Evolutionary conservation across 176 grass and related monocot genomes (phyloP).

Genomic region (Hyparrhenia diplandra): DNA sequence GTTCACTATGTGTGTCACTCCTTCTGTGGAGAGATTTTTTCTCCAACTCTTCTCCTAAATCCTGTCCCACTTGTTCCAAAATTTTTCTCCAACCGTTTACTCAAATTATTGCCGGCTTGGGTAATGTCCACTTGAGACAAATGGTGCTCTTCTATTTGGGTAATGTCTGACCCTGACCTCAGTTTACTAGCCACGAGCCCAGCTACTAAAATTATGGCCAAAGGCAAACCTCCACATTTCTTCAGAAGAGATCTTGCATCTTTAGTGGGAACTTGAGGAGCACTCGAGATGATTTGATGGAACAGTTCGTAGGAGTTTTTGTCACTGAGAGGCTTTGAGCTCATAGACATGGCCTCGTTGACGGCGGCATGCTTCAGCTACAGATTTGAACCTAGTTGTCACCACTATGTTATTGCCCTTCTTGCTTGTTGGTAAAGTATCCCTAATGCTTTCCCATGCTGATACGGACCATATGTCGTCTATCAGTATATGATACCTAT

Average conservation of each 20-base stretch:
- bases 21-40: background rate
- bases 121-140: too few relatives aligned
- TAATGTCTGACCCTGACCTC: too few relatives aligned
- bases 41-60: background rate
- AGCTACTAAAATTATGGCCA: background rate
- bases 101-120: too few relatives aligned
- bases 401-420: background rate
- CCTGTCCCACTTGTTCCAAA: background rate
- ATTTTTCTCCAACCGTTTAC: too few relatives aligned
- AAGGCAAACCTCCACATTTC: background rate
- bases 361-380: too few relatives aligned
- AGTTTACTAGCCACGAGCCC: background rate
- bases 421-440: background rate
- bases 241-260: background rate
- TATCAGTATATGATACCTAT: slow-evolving; percentile 1
- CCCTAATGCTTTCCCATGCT: background rate
- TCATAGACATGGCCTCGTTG: background rate
- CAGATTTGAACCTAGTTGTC: too few relatives aligned
- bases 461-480: slow-evolving; percentile 32
- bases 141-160: too few relatives aligned
- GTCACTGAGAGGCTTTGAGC: background rate
- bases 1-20: background rate
- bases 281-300: background rate
- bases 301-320: background rate
- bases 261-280: background rate